These are phyloP conservation scores for Didymella arachidicola DNA, from an alignment of 2,329 filamentous ascomycete species.

Conservation along the genomic window DNA sequence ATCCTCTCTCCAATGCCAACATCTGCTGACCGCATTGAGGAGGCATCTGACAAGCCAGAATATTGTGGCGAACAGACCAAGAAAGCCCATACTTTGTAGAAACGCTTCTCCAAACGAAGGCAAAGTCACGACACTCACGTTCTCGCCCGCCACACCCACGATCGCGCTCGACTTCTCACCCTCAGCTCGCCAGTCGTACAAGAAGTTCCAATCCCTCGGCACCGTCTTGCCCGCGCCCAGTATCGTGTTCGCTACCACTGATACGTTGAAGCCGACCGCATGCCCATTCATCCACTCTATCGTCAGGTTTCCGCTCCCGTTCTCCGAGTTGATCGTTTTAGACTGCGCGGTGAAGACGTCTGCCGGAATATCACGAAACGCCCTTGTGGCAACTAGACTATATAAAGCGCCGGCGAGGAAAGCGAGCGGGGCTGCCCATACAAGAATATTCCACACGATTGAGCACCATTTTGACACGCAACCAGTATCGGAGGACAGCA, in stretches of 20 bases:
- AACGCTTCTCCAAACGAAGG: background rate
- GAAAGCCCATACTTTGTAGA: background rate
- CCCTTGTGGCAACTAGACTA: background rate
- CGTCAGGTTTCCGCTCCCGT: slow-evolving; percentile 9
- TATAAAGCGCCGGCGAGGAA: background rate
- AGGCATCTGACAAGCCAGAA: background rate
- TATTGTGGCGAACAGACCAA: background rate
- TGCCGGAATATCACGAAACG: background rate
- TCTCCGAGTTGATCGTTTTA: background rate
- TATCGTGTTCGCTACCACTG: background rate
- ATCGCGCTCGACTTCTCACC: too few species aligned
- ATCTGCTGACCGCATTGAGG: background rate
- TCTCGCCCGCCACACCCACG: background rate
- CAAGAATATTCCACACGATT: background rate
- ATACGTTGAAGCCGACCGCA: background rate
- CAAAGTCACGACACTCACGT: background rate
- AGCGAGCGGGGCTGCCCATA: background rate
- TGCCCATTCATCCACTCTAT: background rate
- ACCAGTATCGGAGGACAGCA: background rate
- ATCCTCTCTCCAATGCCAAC: slow-evolving; percentile 4
- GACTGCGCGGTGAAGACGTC: background rate
- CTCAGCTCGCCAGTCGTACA: background rate
- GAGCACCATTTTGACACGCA: background rate
- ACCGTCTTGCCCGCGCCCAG: background rate
- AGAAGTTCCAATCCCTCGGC: background rate